Evolutionary conservation across 2,329 filamentous ascomycete species (phyloP).

Genomic region (Calonectria pauciramosa): DNA sequence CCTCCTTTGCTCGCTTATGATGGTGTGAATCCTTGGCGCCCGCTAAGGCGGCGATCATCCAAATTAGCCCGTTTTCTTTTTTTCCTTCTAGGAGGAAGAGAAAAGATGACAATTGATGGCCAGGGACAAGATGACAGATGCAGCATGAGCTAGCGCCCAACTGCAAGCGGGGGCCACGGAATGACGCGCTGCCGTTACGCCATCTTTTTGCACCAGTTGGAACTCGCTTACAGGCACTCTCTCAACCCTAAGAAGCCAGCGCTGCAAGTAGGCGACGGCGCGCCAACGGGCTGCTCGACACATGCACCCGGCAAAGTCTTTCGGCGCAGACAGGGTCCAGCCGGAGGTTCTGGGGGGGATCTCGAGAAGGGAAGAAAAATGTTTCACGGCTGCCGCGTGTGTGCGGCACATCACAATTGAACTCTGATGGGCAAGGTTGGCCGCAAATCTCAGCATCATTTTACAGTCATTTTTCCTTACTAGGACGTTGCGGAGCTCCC

Average conservation of each 20-base stretch:
- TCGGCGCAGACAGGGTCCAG: not conserved
- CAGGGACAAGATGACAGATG: constrained; percentile 30
- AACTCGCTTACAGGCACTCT: constrained; percentile 33
- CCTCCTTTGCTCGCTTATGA: constrained; percentile 14
- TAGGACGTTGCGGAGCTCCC: not conserved
- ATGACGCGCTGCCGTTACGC: constrained; percentile 37
- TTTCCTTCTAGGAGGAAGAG: constrained; percentile 40
- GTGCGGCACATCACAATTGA: constrained; percentile 9
- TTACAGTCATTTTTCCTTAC: not conserved
- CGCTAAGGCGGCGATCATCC: constrained; percentile 48
- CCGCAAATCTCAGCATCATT: not conserved
- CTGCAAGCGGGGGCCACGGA: constrained; percentile 31
- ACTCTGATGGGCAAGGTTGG: not conserved
- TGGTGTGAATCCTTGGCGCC: constrained; percentile 33
- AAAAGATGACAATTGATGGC: constrained; percentile 28
- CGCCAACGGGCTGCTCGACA: constrained; percentile 11
- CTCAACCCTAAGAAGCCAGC: constrained; percentile 24
- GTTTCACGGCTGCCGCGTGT: constrained; percentile 7
- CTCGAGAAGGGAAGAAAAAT: not conserved
- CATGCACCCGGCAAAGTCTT: constrained; percentile 6
- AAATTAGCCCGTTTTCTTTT: constrained; percentile 44
- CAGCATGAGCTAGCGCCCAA: constrained; percentile 34
- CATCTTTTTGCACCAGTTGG: constrained; percentile 26
- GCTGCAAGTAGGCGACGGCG: constrained; percentile 27
- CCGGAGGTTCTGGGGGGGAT: not conserved